Evolutionary conservation across 2,329 filamentous ascomycete genomes (phyloP), one percentile per base, ranked within the genome.

Genomic region (Claviceps arundinis): DNA sequence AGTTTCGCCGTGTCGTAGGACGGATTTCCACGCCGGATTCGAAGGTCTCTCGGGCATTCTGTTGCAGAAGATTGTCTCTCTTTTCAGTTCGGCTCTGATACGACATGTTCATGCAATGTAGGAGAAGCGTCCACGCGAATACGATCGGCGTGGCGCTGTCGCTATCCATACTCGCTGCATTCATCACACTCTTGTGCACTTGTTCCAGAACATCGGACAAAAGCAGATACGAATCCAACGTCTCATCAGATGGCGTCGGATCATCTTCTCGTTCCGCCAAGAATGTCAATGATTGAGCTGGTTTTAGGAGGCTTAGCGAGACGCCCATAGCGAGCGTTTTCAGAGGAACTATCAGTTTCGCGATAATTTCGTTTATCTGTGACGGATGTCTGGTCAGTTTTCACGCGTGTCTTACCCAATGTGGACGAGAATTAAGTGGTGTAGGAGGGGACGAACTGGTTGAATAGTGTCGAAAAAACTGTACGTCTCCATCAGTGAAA

Each of bases 111-210:
- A 93, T 80, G 26, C 78, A 75, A 60, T 85, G 79, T 9, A 90
- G 73, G 26, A 95, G 78, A 47, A 91, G 72, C 4, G 84, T 81
- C 90, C 90, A 97, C 3, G 86, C 80, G 58, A 94, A 86, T 19
- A 88, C 77, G 17, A 87, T 81, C 1, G 88, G 87, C 52, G 80
- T 81, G 19, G 86, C 85, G 38, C 80, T 79, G 40, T 74, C 71
- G n/a, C 79, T 73, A 16, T 76, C 76, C 19, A 68, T 63, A 30
- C 73, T 73, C 13, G 80, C 76, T 7, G 82, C 79, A 52, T 73
- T 71, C 24, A 84, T 68, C 37, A 95, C 74, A n/a, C 84, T 77
- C 50, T 78, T 77, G 58, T 91, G 88, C 14, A 95, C 77, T 51
- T 82, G 77, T 48, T 80, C 76, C n/a, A 95, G 73, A 19, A 85